phyloP scores from a whole-genome alignment of 148 eudicot species.

The Persicaria maculosa region DNA sequence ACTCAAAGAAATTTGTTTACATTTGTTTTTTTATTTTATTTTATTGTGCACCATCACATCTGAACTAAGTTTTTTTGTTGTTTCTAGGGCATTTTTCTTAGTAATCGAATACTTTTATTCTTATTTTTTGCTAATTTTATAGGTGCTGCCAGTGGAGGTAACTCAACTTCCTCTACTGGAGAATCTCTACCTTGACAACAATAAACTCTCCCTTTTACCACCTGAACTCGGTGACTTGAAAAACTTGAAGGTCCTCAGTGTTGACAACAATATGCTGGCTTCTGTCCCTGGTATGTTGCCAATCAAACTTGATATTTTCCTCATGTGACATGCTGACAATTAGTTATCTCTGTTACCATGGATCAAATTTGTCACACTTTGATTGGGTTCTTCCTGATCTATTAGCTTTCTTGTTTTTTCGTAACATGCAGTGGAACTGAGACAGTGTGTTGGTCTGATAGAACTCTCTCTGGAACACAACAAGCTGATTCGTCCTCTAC shows the following conservation, averaged over 20 bases:
- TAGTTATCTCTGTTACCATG: background rate
- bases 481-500: constrained; percentile 89
- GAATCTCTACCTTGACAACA: constrained; percentile 84
- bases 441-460: constrained; percentile 86
- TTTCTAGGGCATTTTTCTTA: background rate
- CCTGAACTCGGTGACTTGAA: constrained; percentile 83
- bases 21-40: background rate
- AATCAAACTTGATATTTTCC: background rate
- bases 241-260: constrained; percentile 78
- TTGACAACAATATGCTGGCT: constrained; percentile 73
- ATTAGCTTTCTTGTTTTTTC: constrained; percentile 18
- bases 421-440: constrained; percentile 67
- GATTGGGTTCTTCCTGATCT: constrained; percentile 49
- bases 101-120: background rate
- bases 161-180: constrained; percentile 79
- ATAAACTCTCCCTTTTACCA: constrained; percentile 72
- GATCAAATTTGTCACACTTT: background rate
- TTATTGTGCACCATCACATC: background rate
- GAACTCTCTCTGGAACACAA: constrained; percentile 97
- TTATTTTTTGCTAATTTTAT: constrained; percentile 14
- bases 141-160: constrained; percentile 88
- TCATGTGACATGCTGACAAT: background rate
- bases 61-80: background rate
- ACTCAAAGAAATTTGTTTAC: background rate
- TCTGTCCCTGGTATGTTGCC: constrained; percentile 81